A percentile compares a stretch with the other conserved stretches of the same genome.
These are phyloP conservation scores for Mimosa bimucronata DNA, from an alignment of 306 rosid genomes.

Conservation along the genomic window DNA sequence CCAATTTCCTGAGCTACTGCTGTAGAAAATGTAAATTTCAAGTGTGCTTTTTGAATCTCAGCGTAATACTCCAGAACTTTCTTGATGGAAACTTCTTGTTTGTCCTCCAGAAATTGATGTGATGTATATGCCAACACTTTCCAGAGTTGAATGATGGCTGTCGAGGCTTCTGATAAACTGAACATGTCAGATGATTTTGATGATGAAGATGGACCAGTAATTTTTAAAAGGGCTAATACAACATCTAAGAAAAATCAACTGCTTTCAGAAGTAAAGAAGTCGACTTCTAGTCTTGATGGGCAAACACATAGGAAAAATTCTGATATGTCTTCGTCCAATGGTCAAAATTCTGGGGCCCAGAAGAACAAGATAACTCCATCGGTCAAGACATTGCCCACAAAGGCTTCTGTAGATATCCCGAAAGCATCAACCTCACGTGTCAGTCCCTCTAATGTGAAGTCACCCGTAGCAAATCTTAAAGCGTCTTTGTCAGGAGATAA, in stretches of 20 bases:
- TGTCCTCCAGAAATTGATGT: conserved; percentile 36
- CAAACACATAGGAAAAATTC: conserved; percentile 35
- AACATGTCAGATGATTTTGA: conserved; percentile 27
- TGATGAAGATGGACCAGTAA: conserved; percentile 37
- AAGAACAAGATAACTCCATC: conserved; percentile 37
- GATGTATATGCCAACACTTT: conserved; percentile 38
- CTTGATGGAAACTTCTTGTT: conserved; percentile 18
- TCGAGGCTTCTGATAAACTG: conserved; percentile 50
- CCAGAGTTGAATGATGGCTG: conserved; percentile 49
- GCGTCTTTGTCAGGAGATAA: conserved; percentile 27
- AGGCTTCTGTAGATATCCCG: conserved; percentile 37
- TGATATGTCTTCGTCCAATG: conserved; percentile 46
- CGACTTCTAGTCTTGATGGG: conserved; percentile 39
- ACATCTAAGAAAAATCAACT: conserved; percentile 41
- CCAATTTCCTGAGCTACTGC: conserved; percentile 12
- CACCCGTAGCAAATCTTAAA: conserved; percentile 35
- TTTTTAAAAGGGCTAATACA: conserved; percentile 36
- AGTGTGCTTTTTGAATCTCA: conserved; percentile 5
- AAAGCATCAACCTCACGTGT: conserved; percentile 31
- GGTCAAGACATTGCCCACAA: conserved; percentile 27
- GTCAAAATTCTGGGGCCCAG: conserved; percentile 41
- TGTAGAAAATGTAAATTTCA: conserved; percentile 12
- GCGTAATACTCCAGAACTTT: neutral
- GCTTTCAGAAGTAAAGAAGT: conserved; percentile 42
- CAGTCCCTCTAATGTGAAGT: conserved; percentile 31